Percentiles rank a stretch among this genome's conserved stretches.
Evolutionary conservation across 2,329 filamentous ascomycete genomes (phyloP).

Genomic region (Penicillium janthinellum): DNA sequence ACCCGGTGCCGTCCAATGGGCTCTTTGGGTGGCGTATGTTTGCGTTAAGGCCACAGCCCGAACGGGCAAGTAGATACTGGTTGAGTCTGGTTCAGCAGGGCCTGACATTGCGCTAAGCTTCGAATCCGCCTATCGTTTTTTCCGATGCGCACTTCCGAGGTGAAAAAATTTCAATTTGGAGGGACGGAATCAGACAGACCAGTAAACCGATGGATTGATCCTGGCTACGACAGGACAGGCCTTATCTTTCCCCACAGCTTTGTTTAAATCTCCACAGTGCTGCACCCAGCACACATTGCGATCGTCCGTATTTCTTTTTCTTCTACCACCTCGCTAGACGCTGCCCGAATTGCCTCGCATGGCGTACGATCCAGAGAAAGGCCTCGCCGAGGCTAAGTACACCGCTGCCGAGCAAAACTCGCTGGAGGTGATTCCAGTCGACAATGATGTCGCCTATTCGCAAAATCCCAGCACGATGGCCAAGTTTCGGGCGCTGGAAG

Average conservation of each 20-base stretch:
- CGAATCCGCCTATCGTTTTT: not conserved
- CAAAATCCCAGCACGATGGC: slow-evolving; percentile 10
- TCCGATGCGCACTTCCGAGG: not conserved
- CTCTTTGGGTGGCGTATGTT: not conserved
- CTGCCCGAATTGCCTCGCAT: not conserved
- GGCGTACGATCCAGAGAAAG: slow-evolving; percentile 16
- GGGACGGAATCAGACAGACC: not conserved
- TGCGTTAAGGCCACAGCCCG: not conserved
- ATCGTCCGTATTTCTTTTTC: not conserved
- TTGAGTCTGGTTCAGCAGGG: not conserved
- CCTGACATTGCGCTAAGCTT: not conserved
- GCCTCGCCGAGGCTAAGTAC: slow-evolving; percentile 7
- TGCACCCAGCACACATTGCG: not conserved
- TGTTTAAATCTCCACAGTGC: not conserved
- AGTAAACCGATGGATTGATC: not conserved
- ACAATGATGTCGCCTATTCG: not conserved
- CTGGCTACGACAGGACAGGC: not conserved
- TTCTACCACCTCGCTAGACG: not conserved
- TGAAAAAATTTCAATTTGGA: not conserved
- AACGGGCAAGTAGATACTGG: slow-evolving; percentile 1
- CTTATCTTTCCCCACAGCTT: slow-evolving; percentile 7
- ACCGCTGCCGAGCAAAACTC: slow-evolving; percentile 10
- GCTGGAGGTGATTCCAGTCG: not conserved
- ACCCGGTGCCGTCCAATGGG: slow-evolving; percentile 4
- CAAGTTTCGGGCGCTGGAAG: slow-evolving; percentile 45